Base-by-base conservation (phyloP, 805 yeast species). In the Metschnikowia amazonensis region DNA sequence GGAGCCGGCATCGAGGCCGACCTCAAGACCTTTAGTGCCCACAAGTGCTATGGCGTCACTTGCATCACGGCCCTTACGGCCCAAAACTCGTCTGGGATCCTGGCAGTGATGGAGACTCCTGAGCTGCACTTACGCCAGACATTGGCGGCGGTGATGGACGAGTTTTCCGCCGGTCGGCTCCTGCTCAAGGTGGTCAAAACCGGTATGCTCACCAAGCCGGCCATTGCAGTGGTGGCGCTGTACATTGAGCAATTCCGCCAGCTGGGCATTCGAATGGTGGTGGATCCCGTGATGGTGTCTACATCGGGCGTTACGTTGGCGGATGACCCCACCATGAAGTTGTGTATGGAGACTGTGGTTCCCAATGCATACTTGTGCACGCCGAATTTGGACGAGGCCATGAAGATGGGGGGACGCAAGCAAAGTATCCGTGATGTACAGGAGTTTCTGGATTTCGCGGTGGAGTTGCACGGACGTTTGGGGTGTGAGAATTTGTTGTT, bases 1-100 rank as follows among this genome's bases (percentile, higher is more conserved):
- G 96, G 96, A 3, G 96, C 96, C 2, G 96, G 96, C 2, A 81
- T 88, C 41, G 96, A 88, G 62, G 96, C 96, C 0, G 96, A 88
- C 60, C 60, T 88, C 31, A 89, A 89, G 65, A 81, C 96, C 0
- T 76, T 88, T 44, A 72, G 85, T 3, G 85, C 86, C 1, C 86
- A 84, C 56, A 78, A 79, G 13, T 88, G 88, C 42, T 86, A 82
- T 57, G 96, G 86, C 0, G 65, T 83, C 62, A 84, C 90, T 0
- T 84, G 89, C 56, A 80, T 86, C 36, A 77, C 89, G 7, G 90
- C 89, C 2, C 64, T 89, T 47, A 88, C 95, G 0, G 85, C 89
- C 5, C 96, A 89, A 58, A 86, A 89, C 57, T 83, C 86, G 5
- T 58, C 45, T 30, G 62, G 64, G 10, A 71, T 71, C 65, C 77